Conservation (phyloP, 805 yeast genomes). For the Tetrapisispora pingtungensis region DNA sequence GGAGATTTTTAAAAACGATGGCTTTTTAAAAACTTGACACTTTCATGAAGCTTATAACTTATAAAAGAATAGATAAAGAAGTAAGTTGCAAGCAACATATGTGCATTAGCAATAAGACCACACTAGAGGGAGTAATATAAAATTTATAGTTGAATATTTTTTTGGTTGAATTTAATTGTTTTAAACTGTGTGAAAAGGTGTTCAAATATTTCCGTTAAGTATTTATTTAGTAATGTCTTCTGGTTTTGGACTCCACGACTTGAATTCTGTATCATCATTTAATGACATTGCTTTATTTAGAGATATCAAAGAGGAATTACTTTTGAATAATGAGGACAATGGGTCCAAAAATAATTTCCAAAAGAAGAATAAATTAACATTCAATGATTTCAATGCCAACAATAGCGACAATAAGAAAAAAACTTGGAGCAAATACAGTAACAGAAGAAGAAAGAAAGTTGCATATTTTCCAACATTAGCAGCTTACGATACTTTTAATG, state of each 20-base stretch:
- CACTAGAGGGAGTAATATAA: too few relatives aligned
- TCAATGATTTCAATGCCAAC: background rate
- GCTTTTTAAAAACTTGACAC: too few relatives aligned
- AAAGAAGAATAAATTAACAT: background rate
- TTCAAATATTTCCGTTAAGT: too few relatives aligned
- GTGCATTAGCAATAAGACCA: too few relatives aligned
- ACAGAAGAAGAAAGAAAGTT: background rate
- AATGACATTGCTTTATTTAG: conserved; percentile 13
- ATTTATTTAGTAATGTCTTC: too few relatives aligned
- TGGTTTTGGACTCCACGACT: background rate
- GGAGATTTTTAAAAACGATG: too few relatives aligned
- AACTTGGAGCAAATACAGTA: background rate
- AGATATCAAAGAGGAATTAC: conserved; percentile 11
- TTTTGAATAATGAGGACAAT: background rate
- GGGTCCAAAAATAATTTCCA: background rate
- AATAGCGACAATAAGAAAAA: background rate
- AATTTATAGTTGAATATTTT: too few relatives aligned
- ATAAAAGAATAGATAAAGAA: background rate
- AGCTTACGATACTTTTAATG: conserved; percentile 18
- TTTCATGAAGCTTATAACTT: background rate
- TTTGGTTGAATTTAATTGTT: too few relatives aligned
- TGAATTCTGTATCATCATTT: conserved; percentile 1
- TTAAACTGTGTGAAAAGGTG: too few relatives aligned
- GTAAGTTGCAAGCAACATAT: too few relatives aligned
- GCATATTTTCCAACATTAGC: conserved; percentile 10